These are phyloP conservation scores for Russula dissimulans DNA, from an alignment of 768 basidiomycete genomes.

Conservation along the genomic window DNA sequence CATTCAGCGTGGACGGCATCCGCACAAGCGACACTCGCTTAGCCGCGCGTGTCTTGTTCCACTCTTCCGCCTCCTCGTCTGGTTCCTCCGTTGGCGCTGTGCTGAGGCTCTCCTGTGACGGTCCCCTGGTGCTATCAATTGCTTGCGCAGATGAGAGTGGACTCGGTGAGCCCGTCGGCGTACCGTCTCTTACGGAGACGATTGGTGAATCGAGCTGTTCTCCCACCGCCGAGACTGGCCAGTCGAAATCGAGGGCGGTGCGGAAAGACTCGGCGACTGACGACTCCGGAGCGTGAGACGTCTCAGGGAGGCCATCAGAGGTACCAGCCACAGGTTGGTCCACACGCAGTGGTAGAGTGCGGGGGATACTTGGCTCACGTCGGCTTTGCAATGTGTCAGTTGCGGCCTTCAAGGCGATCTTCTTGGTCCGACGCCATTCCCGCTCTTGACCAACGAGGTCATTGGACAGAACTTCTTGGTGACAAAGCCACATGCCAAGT, in stretches of 20 bases:
- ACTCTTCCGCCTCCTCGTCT: conserved; percentile 77
- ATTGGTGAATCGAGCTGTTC: conserved; percentile 4
- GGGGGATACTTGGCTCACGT: conserved; percentile 24
- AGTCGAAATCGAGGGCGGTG: conserved; percentile 50
- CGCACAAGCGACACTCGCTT: conserved; percentile 78
- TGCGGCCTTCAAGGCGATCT: conserved; percentile 65
- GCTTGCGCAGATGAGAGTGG: neutral
- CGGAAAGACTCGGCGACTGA: conserved; percentile 52
- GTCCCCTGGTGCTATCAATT: neutral
- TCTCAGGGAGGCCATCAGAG: conserved; percentile 11
- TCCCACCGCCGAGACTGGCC: conserved; percentile 18
- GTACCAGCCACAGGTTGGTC: conserved; percentile 19
- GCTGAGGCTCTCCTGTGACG: conserved; percentile 38
- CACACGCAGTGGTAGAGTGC: neutral
- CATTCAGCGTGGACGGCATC: conserved; percentile 48
- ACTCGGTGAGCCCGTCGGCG: neutral
- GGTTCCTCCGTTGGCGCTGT: conserved; percentile 37
- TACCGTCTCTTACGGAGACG: neutral
- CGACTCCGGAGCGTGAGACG: conserved; percentile 31
- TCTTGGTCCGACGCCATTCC: conserved; percentile 56
- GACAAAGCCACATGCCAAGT: conserved; percentile 62
- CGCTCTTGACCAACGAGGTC: conserved; percentile 69
- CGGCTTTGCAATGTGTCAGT: conserved; percentile 51
- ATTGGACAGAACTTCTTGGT: conserved; percentile 60
- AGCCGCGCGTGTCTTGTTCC: conserved; percentile 78